Evolutionary conservation across 2,329 filamentous ascomycete genomes (phyloP).

Genomic region (Ophiocordyceps sinensis): DNA sequence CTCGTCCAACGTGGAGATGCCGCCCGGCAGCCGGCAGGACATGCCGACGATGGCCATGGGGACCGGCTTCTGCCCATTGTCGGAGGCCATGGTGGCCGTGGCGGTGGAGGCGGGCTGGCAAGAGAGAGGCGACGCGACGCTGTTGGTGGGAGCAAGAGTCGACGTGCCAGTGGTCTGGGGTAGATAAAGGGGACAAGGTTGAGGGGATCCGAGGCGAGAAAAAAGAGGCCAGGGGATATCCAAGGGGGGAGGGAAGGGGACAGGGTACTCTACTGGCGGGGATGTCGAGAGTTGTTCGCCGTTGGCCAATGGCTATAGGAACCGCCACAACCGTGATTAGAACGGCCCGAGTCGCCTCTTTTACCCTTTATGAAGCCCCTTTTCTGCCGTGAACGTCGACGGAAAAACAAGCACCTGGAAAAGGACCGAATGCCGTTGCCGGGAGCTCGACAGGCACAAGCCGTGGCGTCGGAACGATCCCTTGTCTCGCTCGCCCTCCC

Average conservation of each 20-base stretch:
- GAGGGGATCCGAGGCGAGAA: neutral
- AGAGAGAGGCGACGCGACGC: neutral
- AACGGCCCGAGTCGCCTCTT: neutral
- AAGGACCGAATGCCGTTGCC: neutral
- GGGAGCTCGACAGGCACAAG: neutral
- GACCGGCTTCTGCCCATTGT: neutral
- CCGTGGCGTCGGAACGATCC: neutral
- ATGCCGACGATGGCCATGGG: constrained; percentile 34
- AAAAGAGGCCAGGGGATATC: neutral
- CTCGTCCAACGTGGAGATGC: constrained; percentile 24
- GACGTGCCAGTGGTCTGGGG: neutral
- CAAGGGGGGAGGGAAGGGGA: neutral
- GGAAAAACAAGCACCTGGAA: neutral
- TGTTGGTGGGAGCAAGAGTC: neutral
- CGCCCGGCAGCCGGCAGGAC: constrained; percentile 30
- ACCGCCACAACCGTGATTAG: neutral
- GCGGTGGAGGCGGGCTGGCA: neutral
- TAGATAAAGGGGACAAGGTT: neutral
- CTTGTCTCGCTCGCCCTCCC: neutral
- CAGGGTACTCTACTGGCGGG: neutral
- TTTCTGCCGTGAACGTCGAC: neutral
- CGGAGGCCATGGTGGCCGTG: constrained; percentile 1
- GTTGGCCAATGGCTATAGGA: too few species aligned
- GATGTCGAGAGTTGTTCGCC: too few species aligned
- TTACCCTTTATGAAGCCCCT: neutral